Evolutionary conservation across 306 rosid species (phyloP).

Genomic region (Heteromeles arbutifolia): DNA sequence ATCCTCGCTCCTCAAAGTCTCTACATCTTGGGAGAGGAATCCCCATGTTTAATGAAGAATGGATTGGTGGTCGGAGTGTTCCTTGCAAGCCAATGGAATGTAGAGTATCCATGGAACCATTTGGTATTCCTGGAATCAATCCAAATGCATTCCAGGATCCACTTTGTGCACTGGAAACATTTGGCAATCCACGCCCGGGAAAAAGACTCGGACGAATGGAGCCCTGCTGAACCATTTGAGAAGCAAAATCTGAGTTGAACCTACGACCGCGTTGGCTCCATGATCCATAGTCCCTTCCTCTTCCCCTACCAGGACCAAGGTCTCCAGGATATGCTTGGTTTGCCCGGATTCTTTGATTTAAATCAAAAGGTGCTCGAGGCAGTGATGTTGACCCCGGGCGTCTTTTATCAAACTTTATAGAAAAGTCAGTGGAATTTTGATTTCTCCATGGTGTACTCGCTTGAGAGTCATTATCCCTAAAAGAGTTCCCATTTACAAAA

Average conservation of each 20-base stretch:
- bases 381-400: constrained; percentile 52
- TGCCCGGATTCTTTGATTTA: constrained; percentile 56
- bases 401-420: constrained; percentile 65
- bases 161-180: constrained; percentile 72
- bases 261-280: constrained; percentile 83
- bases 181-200: constrained; percentile 72
- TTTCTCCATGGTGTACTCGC: constrained; percentile 49
- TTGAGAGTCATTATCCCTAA: constrained; percentile 75
- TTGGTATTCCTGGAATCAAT: constrained; percentile 72
- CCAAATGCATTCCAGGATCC: constrained; percentile 89
- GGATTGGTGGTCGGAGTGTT: constrained; percentile 74
- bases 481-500: constrained; percentile 56
- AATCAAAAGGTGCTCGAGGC: constrained; percentile 55
- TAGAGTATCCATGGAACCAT: constrained; percentile 73
- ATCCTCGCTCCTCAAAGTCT: constrained; percentile 99
- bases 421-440: constrained; percentile 42
- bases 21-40: constrained; percentile 88
- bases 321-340: constrained; percentile 62
- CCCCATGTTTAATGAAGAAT: constrained; percentile 66
- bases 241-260: constrained; percentile 73
- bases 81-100: constrained; percentile 88
- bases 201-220: constrained; percentile 66
- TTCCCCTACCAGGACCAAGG: constrained; percentile 68
- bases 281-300: constrained; percentile 81
- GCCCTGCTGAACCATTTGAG: constrained; percentile 82